Base-by-base conservation (phyloP, 2,329 filamentous ascomycete species). In the Fusarium newnesense region DNA sequence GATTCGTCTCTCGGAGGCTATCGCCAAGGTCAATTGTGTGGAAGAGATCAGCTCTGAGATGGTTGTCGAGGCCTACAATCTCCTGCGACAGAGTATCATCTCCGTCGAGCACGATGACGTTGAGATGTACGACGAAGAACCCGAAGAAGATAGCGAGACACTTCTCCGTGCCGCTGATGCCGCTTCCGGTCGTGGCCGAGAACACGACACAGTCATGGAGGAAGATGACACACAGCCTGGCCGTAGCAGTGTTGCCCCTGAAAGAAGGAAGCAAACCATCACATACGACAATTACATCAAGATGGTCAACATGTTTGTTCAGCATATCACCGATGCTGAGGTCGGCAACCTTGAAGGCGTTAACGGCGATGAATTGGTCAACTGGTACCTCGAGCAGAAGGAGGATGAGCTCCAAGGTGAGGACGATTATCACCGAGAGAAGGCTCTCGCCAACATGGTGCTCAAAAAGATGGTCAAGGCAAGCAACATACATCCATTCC, bases 61-160 rank as follows among this genome's bases (percentile, higher is more conserved):
- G 83, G 96, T 99, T 21, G 89, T 93, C 44, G 96, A 99, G 83
- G 96, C 96, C 0, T 98, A 93, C 82, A 94, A 96, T 76, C 88
- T 99, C 15, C 89, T 99, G 18, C 88, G 95, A 46, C 95, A 98
- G 83, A 96, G 93, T 82, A 99, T 99, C 81, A 98, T 99, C 78
- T 96, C 93, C 4, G 96, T 99, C 32, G 96, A 99, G 83, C 96
- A 98, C 79, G 96, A 99, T 77, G 96, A 99, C 77, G 91, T 99
- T 21, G 96, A 98, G 79, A 92, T 99, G 69, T 94, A 97, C 60
- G 95, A 95, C 10, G 89, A 94, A 7, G 82, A 82, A 19, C 82
- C 78, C n/a, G 81, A 66, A 67, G 85, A 85, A 70, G 86, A 87
- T 69, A 81, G 84, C 64, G 87, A 83, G 47, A 84, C 79, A 6